Base-by-base conservation (phyloP, 2,329 filamentous ascomycete species). In the Aspergillus versicolor region DNA sequence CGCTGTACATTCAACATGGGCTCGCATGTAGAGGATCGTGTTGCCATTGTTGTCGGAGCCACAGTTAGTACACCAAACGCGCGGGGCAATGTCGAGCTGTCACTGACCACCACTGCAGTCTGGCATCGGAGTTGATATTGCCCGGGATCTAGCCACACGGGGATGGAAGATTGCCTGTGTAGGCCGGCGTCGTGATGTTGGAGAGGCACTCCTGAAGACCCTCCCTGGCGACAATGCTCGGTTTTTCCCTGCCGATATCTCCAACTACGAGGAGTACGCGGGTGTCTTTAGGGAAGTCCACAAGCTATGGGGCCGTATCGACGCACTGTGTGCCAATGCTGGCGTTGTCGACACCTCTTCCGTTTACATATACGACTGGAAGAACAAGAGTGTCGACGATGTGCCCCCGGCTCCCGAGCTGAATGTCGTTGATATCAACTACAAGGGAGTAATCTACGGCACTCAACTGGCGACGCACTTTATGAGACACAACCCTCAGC, bases 401-500 rank as follows among this genome's bases (percentile, higher is more conserved):
- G 62, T 80, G 32, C 80, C 80, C 4, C 69, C 78, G 1, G 73
- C 73, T 57, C 81, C 80, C 1, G 73, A 82, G 59, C 61, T 79
- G 3, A 53, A 63, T 0, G 77, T 75, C 52, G 82, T 80, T 1
- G 79, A 83, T 60, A 67, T 81, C n/a, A 75, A 79, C 63, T 79
- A 78, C 67, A 82, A 82, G 64, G 78, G 78, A 3, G 74, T 83
- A 1, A 65, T 83, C 0, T 82, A 82, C 54, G 79, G 80, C 4
- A 78, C 75, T 1, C 74, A 76, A 54, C 69, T 83, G 8, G 79
- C 81, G 1, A 78, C 77, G 9, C 79, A 83, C 61, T 83, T 81
- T 64, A 83, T 83, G 81, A 73, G 80, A 12, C 75, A 81, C 56
- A 83, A 82, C 55, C 62, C 67, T 3, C 65, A 64, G 0, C 73